Evolutionary conservation across 75 land plant genomes (phyloP).

Genomic region (Pinus albicaulis): DNA sequence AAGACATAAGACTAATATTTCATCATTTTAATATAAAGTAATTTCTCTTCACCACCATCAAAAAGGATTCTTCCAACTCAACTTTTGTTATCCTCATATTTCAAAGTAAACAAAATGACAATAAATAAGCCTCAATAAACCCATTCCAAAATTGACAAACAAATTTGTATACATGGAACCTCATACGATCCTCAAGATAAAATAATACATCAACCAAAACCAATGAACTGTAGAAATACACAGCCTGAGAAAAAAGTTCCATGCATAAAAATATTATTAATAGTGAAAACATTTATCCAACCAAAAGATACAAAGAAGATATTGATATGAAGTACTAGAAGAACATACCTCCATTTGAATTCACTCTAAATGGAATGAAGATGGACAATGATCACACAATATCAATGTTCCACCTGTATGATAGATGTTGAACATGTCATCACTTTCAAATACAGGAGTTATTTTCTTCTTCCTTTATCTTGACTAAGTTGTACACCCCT

Average conservation of each 20-base stretch:
- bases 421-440: slow-evolving; percentile 74
- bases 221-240: not conserved
- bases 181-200: no score
- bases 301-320: not conserved
- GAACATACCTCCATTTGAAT: slow-evolving; percentile 65
- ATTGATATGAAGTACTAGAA: not conserved
- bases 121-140: not conserved
- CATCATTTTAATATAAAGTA: not conserved
- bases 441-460: slow-evolving; percentile 20
- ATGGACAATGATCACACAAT: slow-evolving; percentile 88
- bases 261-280: not conserved
- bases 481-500: not conserved
- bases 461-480: slow-evolving; percentile 11
- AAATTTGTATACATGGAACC: not conserved
- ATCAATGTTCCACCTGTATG: slow-evolving; percentile 70
- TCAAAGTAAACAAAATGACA: not conserved
- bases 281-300: not conserved
- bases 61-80: no score
- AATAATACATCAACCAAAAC: not conserved
- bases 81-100: no score
- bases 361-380: slow-evolving; percentile 71
- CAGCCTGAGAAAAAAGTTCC: not conserved
- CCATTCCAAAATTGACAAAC: not conserved
- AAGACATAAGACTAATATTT: not conserved
- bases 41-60: not conserved